These are phyloP conservation scores for Lolium multiflorum DNA, from an alignment of 176 grass and related monocot genomes.

Conservation along the genomic window DNA sequence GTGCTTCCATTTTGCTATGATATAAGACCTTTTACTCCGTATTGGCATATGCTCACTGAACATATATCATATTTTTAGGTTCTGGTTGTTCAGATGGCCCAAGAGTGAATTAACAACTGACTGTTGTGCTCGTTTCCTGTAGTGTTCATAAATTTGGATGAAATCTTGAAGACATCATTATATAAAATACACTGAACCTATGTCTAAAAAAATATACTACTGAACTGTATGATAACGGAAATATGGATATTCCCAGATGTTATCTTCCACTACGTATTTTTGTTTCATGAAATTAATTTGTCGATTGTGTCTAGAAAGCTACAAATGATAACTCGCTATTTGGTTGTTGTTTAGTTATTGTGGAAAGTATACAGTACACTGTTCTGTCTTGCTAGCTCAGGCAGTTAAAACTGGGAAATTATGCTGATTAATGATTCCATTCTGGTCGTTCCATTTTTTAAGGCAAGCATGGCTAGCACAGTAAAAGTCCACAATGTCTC, in stretches of 20 bases:
- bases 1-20: not conserved
- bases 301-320: not conserved
- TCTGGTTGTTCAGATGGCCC: not conserved
- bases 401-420: conserved; percentile 2
- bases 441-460: conserved; percentile 19
- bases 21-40: not conserved
- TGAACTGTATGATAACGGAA: not conserved
- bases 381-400: not conserved
- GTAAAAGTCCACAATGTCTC: conserved; percentile 83
- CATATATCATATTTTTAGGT: not conserved
- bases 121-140: not conserved
- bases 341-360: not conserved
- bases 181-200: not conserved
- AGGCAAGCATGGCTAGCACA: conserved; percentile 56
- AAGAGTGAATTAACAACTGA: not conserved
- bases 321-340: not conserved
- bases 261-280: not conserved
- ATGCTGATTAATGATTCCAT: not conserved
- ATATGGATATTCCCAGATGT: not conserved
- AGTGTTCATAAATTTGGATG: not conserved
- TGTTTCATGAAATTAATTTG: not conserved
- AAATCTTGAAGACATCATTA: conserved; percentile 3
- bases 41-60: not conserved
- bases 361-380: not conserved
- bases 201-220: too few species aligned